Conservation (phyloP, 225 moss, liverwort and hornwort species). For the Asterella californica region DNA sequence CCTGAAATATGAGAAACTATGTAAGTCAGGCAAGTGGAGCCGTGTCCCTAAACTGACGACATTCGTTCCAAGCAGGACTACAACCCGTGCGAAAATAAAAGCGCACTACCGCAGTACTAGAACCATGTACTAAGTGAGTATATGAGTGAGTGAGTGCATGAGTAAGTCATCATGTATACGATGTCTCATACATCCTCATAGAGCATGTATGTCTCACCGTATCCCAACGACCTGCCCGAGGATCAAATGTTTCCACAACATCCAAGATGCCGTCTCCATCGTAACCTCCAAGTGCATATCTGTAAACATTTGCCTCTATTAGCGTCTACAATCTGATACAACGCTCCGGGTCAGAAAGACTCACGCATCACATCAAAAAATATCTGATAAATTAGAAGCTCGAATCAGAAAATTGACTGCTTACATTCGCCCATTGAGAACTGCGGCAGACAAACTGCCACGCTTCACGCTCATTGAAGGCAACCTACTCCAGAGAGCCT, state of each 20-base stretch:
- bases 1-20: conserved; percentile 37
- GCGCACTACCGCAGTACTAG: neutral
- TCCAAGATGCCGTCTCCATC: conserved; percentile 70
- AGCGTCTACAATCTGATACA: neutral
- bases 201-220: conserved; percentile 42
- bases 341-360: too few relatives aligned
- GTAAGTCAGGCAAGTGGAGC: neutral
- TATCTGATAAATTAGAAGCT: neutral
- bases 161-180: too few relatives aligned
- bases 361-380: neutral
- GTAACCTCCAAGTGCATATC: conserved; percentile 92
- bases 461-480: conserved; percentile 65
- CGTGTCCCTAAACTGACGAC: neutral
- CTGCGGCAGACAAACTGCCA: conserved; percentile 81
- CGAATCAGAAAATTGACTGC: neutral
- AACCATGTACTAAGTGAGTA: neutral
- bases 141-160: too few relatives aligned
- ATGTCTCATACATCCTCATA: too few relatives aligned
- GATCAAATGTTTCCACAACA: conserved; percentile 75
- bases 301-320: conserved; percentile 25
- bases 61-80: neutral
- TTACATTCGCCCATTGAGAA: conserved; percentile 66
- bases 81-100: neutral
- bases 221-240: conserved; percentile 76
- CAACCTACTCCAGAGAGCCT: conserved; percentile 64